Base-by-base conservation (phyloP, 2,329 filamentous ascomycete species). In the Diplodia mutila region DNA sequence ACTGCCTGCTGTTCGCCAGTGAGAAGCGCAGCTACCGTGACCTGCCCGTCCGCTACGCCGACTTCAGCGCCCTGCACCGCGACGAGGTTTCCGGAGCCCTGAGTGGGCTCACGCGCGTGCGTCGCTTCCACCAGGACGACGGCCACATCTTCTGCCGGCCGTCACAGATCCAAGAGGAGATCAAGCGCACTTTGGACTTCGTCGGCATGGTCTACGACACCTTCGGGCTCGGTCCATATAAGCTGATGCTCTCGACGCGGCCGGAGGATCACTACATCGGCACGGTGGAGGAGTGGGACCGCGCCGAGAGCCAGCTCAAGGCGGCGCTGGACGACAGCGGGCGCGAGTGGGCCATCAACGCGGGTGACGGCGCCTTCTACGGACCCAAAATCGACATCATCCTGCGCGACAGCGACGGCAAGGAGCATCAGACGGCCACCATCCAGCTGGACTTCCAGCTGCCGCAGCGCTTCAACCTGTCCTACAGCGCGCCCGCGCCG, bases 331-430 rank as follows among this genome's bases (percentile, higher is more conserved):
- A 89, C 69, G 84, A 81, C 29, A 89, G 85, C 16, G 90, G 89
- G 11, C 86, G 88, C 72, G 80, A 85, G 42, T 97, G 92, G 91
- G 86, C 85, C 2, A 72, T 94, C 67, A 94, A 93, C 70, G 86
- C 90, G 73, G 92, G 92, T 12, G 93, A 96, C 69, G 93, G 93
- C 16, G 93, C 93, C 4, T 97, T 97, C 75, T 97, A 97, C 74
- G 93, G 93, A 0, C 93, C 93, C 37, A 97, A 97, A 80, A 97
- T 97, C 71, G 93, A 97, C 75, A 91, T 97, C 53, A 88, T 96
- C 48, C 80, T 97, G 54, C 87, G 86, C 69, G 93, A 96, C 75
- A 57, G 63, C 37, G 87, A 92, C 73, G 92, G 91, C 8, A 96
- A 94, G 75, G 91, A 93, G 73, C 93, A 96, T 75, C 93, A 97